Evolutionary conservation across 345 rosid species (phyloP), one percentile per base, ranked within the genome.

Genomic region (Murraya paniculata): DNA sequence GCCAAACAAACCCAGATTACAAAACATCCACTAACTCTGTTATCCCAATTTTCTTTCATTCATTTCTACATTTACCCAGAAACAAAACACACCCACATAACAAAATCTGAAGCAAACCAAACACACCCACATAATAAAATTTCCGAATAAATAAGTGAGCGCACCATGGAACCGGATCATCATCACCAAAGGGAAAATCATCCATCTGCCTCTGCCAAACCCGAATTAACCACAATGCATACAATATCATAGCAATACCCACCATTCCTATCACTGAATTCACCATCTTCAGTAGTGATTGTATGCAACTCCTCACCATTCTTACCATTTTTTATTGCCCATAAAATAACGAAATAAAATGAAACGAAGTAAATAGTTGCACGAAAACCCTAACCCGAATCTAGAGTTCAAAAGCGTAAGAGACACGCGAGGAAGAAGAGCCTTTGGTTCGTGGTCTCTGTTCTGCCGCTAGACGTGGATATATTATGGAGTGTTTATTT

Each of bases 261-360:
- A 88, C 91, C 95, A 96, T 92, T 33, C 98, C 99, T 10, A 89
- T 75, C 36, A 90, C 31, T 16, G 90, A 90, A 87, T 96, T 96
- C 81, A 90, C 79, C 80, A 94, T 79, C 89, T 96, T 96, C 83
- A 94, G 64, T 57, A 87, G 39, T 10, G 98, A 92, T 85, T 91
- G 97, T 22, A 89, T 56, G 84, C 94, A 94, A 74, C 89, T 89
- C 87, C 89, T 89, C 87, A 86, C 77, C 58, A 90, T 10, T 76
- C 84, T 80, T 78, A 33, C 88, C 91, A 87, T 90, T 71, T 19
- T 22, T 68, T 56, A 1, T 38, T 55, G 53, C 39, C 69, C 53
- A 31, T 28, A 28, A 28, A 70, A 71, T 67, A 10, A 13, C 7
- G 13, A 39, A 79, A 39, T 16, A 72, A 77, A 56, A 13, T 4